Base-by-base conservation (phyloP, 2,329 filamentous ascomycete genomes). In the Chrysoporthe puriensis region DNA sequence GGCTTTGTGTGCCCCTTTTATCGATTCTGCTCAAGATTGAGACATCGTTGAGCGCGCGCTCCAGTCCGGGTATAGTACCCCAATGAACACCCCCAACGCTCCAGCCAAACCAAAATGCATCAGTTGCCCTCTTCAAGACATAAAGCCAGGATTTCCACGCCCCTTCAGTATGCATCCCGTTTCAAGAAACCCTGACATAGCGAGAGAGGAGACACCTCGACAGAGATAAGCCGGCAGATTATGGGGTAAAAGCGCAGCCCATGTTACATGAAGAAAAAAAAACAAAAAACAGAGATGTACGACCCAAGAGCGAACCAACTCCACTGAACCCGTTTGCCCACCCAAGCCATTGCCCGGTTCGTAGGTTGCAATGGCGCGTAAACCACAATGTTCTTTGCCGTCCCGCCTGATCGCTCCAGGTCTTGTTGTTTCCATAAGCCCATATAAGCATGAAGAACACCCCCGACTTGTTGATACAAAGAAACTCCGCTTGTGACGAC, bases 401-500 rank as follows among this genome's bases (percentile, higher is more conserved):
- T 64, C 42, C 69, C 67, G 66, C 69, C 69, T 64, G 68, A 67
- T 67, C 65, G 63, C 54, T 63, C 63, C 66, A 64, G 66, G 69
- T 66, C 63, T 69, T 64, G 62, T 64, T 66, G 66, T 69, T 70
- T 63, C 66, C 66, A 64, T 69, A 52, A 66, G 64, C 61, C 63
- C 66, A 59, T 69, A 64, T 58, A 69, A 66, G 66, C 66, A 69
- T 66, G 68, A 61, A 66, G 66, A 75, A 73, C 75, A 64, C 70
- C 65, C 70, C 72, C 70, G 70, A 73, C 74, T 73, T 71, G 73
- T 74, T 72, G 73, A 70, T 74, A 79, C 79, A 81, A 76, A 77
- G 73, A 77, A 75, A 73, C 70, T 71, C 72, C 73, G 75, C 75
- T 68, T 67, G 59, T 70, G 69, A 70, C 63, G 62, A 59, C 62